Evolutionary conservation across 495 filamentous ascomycete species (phyloP).

Genomic region (Copromyces sp.): DNA sequence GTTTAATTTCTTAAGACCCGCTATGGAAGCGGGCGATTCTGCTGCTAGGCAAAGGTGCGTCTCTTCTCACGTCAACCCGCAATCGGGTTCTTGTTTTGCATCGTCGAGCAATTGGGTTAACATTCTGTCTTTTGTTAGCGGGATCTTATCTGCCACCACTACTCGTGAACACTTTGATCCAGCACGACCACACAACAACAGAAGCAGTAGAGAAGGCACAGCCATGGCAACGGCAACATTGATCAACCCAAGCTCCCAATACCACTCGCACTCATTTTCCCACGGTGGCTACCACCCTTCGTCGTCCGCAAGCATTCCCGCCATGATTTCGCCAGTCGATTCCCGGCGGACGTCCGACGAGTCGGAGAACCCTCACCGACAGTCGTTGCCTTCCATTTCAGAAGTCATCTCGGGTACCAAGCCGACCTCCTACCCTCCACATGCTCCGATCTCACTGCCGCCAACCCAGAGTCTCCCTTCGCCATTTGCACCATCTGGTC

Average conservation of each 20-base stretch:
- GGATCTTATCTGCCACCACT: constrained; percentile 21
- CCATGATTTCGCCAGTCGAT: constrained; percentile 38
- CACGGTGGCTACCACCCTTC: constrained; percentile 30
- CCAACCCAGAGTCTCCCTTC: constrained; percentile 20
- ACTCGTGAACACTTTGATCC: constrained; percentile 23
- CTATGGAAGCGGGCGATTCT: constrained; percentile 44
- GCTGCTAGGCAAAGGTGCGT: constrained; percentile 41
- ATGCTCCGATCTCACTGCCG: constrained; percentile 19
- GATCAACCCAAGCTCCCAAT: constrained; percentile 35
- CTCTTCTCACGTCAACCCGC: constrained; percentile 7
- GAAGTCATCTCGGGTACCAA: constrained; percentile 36
- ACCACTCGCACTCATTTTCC: constrained; percentile 18
- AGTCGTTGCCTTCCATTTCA: constrained; percentile 40
- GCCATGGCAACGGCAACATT: constrained; percentile 39
- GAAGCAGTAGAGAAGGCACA: constrained; percentile 28
- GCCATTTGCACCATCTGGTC: constrained; percentile 19
- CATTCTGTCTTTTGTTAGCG: constrained; percentile 12
- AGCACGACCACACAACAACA: constrained; percentile 21
- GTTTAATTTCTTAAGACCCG: constrained; percentile 21
- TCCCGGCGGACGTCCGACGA: constrained; percentile 33
- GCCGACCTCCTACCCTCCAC: constrained; percentile 24
- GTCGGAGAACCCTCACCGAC: constrained; percentile 28
- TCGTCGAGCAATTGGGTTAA: constrained; percentile 5
- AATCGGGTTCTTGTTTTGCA: not conserved
- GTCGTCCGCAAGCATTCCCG: constrained; percentile 25